Evolutionary conservation across 768 basidiomycete species (phyloP), one percentile per base, ranked within the genome.

Genomic region (Russula brevipes): DNA sequence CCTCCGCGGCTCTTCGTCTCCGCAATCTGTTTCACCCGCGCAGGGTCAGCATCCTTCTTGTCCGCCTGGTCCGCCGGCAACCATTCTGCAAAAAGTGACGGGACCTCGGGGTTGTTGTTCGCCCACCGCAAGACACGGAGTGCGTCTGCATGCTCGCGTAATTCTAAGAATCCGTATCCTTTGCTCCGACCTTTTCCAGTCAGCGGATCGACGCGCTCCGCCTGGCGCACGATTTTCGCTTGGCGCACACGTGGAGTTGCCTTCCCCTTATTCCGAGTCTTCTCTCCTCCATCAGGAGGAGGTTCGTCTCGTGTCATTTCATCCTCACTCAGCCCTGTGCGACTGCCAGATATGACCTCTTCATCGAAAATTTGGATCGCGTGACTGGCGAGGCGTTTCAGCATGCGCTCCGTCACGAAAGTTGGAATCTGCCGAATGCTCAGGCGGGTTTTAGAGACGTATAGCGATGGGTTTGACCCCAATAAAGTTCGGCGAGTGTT

Each of bases 161-260:
- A 83, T 77, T 98, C 96, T 38, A 98, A 71, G 76, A 99, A 98
- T 10, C 96, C 97, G 70, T 98, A 99, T 1, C 97, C 96, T 72
- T 90, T 93, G 70, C 89, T 91, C 57, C 88, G 82, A 1, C 92
- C 92, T 69, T 91, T 89, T 4, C 90, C 91, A 0, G 90, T 93
- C 45, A 95, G 73, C 4, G 89, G 80, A 71, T 98, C 96, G 59
- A 95, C 81, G n/a, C 92, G 87, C 66, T 97, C 95, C 12, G 80
- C 78, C 73, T 93, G 89, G 11, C 96, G 86, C 14, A 97, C 87
- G 64, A 99, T 88, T 78, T 99, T 99, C 17, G 89, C 80, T 74
- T 99, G 97, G 73, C 65, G 71, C 69, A 58, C 73, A 72, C 55
- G 78, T 64, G 68, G 61, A 59, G 61, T 66, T 63, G 67, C 59